phyloP scores from a whole-genome alignment of 1,139 yeast species.

The Lodderomyces jiufengensis region DNA sequence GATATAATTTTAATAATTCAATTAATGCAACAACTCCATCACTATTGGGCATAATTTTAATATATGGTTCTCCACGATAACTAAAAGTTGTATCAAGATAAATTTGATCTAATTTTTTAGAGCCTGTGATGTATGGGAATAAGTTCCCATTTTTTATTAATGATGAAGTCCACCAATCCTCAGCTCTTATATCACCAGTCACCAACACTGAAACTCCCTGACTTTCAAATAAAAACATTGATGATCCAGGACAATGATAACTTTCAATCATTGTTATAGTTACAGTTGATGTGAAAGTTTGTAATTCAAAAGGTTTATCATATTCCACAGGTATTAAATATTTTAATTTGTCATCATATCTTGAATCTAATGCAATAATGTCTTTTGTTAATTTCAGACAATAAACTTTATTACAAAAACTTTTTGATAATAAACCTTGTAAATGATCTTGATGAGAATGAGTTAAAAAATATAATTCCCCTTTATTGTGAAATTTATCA shows the following conservation, averaged over 20 bases:
- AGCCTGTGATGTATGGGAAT: conserved; percentile 40
- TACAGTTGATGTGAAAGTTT: conserved; percentile 14
- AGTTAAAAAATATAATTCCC: conserved; percentile 38
- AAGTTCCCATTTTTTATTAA: conserved; percentile 37
- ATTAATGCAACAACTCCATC: conserved; percentile 39
- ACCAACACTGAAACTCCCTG: conserved; percentile 35
- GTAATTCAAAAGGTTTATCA: conserved; percentile 24
- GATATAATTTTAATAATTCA: conserved; percentile 38
- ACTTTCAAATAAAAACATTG: conserved; percentile 53
- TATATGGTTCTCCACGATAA: conserved; percentile 47
- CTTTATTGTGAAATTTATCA: conserved; percentile 39
- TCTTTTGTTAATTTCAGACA: conserved; percentile 48
- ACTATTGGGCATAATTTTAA: conserved; percentile 39
- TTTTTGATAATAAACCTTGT: conserved; percentile 39
- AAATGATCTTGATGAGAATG: conserved; percentile 61
- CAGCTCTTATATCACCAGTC: conserved; percentile 64
- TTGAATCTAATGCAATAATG: conserved; percentile 23
- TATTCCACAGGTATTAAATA: conserved; percentile 20
- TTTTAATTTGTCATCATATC: conserved; percentile 22
- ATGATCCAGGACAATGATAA: conserved; percentile 64
- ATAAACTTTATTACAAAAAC: conserved; percentile 44
- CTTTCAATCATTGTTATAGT: conserved; percentile 33
- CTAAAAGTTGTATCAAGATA: conserved; percentile 60
- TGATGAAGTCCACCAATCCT: conserved; percentile 47
- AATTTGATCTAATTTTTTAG: conserved; percentile 37